Conservation (phyloP, 805 yeast genomes). For the Ogataea henricii region DNA sequence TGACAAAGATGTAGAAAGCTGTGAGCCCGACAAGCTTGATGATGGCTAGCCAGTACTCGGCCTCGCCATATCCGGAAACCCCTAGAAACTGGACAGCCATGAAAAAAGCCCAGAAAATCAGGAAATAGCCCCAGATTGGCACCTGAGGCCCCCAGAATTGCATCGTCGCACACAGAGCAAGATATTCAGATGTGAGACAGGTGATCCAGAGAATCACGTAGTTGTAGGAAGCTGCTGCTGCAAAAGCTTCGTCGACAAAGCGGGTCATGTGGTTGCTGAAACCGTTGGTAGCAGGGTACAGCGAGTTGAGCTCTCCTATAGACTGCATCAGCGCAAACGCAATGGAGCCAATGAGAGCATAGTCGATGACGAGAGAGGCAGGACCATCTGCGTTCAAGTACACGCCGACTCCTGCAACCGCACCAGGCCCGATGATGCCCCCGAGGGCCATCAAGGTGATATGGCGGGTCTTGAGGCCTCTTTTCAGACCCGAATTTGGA, state of each 20-base stretch:
- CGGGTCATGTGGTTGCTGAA: slow-evolving; percentile 50
- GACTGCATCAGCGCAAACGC: slow-evolving; percentile 55
- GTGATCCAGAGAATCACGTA: slow-evolving; percentile 56
- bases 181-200: slow-evolving; percentile 52
- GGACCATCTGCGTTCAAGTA: slow-evolving; percentile 50
- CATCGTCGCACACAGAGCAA: slow-evolving; percentile 49
- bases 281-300: slow-evolving; percentile 43
- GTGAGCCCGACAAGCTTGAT: slow-evolving; percentile 39
- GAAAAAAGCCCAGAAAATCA: slow-evolving; percentile 52
- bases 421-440: slow-evolving; percentile 59
- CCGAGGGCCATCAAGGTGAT: slow-evolving; percentile 53
- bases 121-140: slow-evolving; percentile 54
- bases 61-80: slow-evolving; percentile 55
- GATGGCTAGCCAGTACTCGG: slow-evolving; percentile 54
- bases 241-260: slow-evolving; percentile 52
- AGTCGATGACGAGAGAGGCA: slow-evolving; percentile 48
- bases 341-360: slow-evolving; percentile 47
- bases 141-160: slow-evolving; percentile 52
- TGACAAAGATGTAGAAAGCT: slow-evolving; percentile 47
- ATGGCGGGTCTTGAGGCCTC: slow-evolving; percentile 51
- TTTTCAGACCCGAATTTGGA: slow-evolving; percentile 40
- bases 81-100: slow-evolving; percentile 50
- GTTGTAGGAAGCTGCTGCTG: slow-evolving; percentile 52
- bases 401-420: slow-evolving; percentile 49
- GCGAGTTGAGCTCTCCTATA: slow-evolving; percentile 52